Evolutionary conservation across 2,329 filamentous ascomycete genomes (phyloP), one percentile per base, ranked within the genome.

Genomic region (Fusarium domesticum): DNA sequence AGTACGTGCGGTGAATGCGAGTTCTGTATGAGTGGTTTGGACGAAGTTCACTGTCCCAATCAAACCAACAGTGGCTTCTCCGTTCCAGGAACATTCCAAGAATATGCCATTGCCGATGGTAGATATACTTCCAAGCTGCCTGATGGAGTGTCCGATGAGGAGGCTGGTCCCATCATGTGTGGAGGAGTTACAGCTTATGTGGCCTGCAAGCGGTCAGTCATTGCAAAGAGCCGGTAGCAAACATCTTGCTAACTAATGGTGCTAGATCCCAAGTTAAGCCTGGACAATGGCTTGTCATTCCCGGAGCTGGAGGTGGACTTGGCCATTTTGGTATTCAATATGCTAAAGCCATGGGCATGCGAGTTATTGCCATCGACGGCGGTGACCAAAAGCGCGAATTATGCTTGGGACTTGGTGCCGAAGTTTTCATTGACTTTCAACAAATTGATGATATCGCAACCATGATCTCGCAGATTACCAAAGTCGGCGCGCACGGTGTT

Each of bases 31-130:
- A 77, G 82, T 7, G 56, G 57, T 49, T 68, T 79, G 12, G 85
- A 95, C 58, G 89, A 96, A 68, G 85, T 89, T 1, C 82, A 95
- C 4, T 96, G 90, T 69, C 67, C 78, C 2, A 72, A 85, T 31
- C 82, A 87, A 6, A 71, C 77, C 7, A 80, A 95, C 25, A 93
- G 88, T 1, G 90, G 90, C 23, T 95, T 92, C 73, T 93, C 88
- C 0, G 87, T 92, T 59, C 85, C 95, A 60, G 90, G 89, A 15
- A 84, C 84, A 7, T 96, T 95, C 76, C 90, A 96, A 71, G 83
- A 95, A 72, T 95, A 95, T 72, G 80, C 78, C 62, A 80, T 95
- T 58, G 89, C 83, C 49, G 92, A 93, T 64, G 89, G 88, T 2
- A 80, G 84, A 12, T 87, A 93, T 65, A 81, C 90, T 4, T 86